Base-by-base conservation (phyloP, 164 flowering plant genomes). In the Berberis thunbergii region DNA sequence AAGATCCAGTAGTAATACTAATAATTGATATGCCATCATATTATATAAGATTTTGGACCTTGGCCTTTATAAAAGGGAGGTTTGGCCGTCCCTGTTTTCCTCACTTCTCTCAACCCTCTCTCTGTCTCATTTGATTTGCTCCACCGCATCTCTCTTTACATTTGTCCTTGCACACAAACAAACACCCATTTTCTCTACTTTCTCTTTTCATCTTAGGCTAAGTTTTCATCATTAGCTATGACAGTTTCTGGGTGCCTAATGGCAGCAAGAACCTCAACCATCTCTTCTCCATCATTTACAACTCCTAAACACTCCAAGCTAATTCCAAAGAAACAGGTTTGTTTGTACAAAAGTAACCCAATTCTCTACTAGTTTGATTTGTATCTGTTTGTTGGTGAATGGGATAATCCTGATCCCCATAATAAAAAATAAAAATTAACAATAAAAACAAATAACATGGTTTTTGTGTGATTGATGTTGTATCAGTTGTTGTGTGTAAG, bases 401-500 rank as follows among this genome's bases (percentile, higher is more conserved):
- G 10, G 54, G 54, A 13, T 52, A 10, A 10, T 52, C 4, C 1
- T 52, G 4, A 6, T 10, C 1, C 1, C 11, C n/a, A 8, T 46
- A 46, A 46, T 46, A 4, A 46, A 8, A 46, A 46, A 8, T 46
- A 8, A 4, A 0, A 52, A 7, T 52, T 10, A 10, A 7, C 8
- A 52, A 10, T 52, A 1, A 11, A 11, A 10, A 4, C n/a, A 10
- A 12, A 7, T 52, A 46, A 4, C 8, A 46, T 46, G 49, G 49
- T 4, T 8, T 46, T 54, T 12, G n/a, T 54, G 57, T 13, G 4
- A 57, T n/a, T 65, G 61, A 44, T 50, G 13, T 54, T 45, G 44
- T 57, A 48, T 70, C 54, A n/a, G 39, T 64, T 73, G 88, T 53
- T 73, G 4, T 68, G 45, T 67, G 52, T 81, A 60, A 83, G 71